phyloP scores from a whole-genome alignment of 108 stramenopile genomes.

The Asterionellopsis glacialis region DNA sequence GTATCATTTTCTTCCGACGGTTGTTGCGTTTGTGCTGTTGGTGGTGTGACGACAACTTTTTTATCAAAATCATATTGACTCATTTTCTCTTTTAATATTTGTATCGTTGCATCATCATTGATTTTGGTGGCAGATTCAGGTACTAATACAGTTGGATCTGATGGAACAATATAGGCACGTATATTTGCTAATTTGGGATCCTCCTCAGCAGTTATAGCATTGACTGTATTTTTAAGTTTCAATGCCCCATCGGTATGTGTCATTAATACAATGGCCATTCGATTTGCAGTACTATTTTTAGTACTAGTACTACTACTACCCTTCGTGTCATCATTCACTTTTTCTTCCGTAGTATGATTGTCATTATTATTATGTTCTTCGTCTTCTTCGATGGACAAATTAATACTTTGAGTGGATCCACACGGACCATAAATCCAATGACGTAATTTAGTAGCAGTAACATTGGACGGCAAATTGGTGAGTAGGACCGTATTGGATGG shows the following conservation, averaged over 20 bases:
- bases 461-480: conserved; percentile 28
- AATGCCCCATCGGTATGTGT: conserved; percentile 46
- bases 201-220: conserved; percentile 12
- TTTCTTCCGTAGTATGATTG: neutral
- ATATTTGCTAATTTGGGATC: conserved; percentile 4
- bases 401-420: conserved; percentile 16
- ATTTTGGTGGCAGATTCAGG: conserved; percentile 24
- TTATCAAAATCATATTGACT: too few species aligned
- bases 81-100: conserved; percentile 12
- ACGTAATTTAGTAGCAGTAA: conserved; percentile 18
- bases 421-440: conserved; percentile 35
- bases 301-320: conserved; percentile 8
- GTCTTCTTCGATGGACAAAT: conserved; percentile 18
- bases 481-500: conserved; percentile 27
- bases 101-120: conserved; percentile 18
- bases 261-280: conserved; percentile 34
- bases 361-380: conserved; percentile 3
- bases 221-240: conserved; percentile 28
- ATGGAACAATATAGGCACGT: conserved; percentile 40
- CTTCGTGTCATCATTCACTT: conserved; percentile 4
- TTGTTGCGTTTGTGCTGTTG: too few species aligned
- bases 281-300: conserved; percentile 10
- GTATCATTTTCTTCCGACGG: too few species aligned
- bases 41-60: too few species aligned
- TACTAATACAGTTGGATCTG: conserved; percentile 33